Percentiles rank a stretch among this genome's conserved stretches.
Conservation (phyloP, 768 basidiomycete genomes). For the Tephrocybe sp. region DNA sequence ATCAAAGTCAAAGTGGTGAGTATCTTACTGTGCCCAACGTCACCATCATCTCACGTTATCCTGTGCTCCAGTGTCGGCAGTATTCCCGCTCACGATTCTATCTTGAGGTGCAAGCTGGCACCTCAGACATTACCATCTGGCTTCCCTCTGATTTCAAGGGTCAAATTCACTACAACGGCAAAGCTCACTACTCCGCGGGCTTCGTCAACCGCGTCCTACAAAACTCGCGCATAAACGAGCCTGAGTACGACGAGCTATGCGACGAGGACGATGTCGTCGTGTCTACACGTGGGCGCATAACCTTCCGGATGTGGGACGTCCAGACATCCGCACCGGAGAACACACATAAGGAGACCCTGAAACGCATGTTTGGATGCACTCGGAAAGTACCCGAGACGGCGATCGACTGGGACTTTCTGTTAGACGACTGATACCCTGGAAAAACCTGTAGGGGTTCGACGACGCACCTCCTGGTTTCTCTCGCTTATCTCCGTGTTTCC, state of each 20-base stretch:
- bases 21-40: conserved; percentile 19
- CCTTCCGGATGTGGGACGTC: conserved; percentile 81
- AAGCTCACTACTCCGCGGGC: conserved; percentile 63
- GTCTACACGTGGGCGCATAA: conserved; percentile 57
- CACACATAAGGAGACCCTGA: conserved; percentile 57
- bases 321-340: conserved; percentile 65
- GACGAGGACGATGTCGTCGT: conserved; percentile 66
- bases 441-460: neutral
- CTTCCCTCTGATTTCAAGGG: conserved; percentile 81
- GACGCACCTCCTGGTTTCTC: conserved; percentile 2
- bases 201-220: conserved; percentile 68
- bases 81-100: conserved; percentile 54
- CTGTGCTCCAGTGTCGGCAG: conserved; percentile 52
- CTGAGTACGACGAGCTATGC: conserved; percentile 28
- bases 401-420: conserved; percentile 80
- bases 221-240: conserved; percentile 50
- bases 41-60: conserved; percentile 10
- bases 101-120: conserved; percentile 62
- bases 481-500: conserved; percentile 11
- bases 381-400: conserved; percentile 54
- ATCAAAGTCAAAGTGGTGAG: conserved; percentile 76
- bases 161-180: conserved; percentile 55
- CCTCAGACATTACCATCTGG: conserved; percentile 75
- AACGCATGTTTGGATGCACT: conserved; percentile 60
- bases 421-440: conserved; percentile 56